These are phyloP conservation scores for Ballota nigra DNA, from an alignment of 257 asterid genomes.

Conservation along the genomic window DNA sequence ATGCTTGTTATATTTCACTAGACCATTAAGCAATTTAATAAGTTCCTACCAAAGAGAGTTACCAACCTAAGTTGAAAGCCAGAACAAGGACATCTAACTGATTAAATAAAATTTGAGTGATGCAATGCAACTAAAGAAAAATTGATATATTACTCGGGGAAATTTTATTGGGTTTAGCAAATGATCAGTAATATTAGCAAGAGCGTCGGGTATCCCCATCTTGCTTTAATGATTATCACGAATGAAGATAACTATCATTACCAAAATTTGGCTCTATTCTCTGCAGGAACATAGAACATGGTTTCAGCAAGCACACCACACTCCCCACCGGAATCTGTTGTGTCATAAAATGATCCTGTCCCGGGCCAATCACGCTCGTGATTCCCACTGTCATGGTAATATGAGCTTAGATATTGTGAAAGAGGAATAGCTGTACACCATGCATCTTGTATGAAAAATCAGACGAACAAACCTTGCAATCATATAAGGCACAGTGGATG, in stretches of 20 bases:
- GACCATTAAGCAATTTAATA: too few species aligned
- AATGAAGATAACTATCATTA: conserved; percentile 22
- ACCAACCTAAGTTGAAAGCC: not conserved
- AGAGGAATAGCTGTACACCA: not conserved
- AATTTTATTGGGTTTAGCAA: not conserved
- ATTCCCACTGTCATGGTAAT: conserved; percentile 49
- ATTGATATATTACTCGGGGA: not conserved
- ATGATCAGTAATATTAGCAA: not conserved
- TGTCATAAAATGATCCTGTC: conserved; percentile 61
- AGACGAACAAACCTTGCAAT: conserved; percentile 63
- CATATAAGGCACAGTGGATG: conserved; percentile 82
- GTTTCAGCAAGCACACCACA: conserved; percentile 80
- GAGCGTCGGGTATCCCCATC: not conserved
- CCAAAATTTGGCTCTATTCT: conserved; percentile 76
- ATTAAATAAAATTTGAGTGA: too few species aligned
- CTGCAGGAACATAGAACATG: conserved; percentile 70
- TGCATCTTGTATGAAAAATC: not conserved
- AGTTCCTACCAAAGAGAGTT: not conserved
- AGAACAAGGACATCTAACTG: too few species aligned
- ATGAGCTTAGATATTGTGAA: not conserved
- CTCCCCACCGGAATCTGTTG: conserved; percentile 75
- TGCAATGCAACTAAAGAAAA: not conserved
- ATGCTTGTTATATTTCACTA: too few species aligned
- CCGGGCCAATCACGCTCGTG: conserved; percentile 83
- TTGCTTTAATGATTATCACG: not conserved